Base-by-base conservation (phyloP, 352 stramenopile genomes). In the Blastocystis sp. region DNA sequence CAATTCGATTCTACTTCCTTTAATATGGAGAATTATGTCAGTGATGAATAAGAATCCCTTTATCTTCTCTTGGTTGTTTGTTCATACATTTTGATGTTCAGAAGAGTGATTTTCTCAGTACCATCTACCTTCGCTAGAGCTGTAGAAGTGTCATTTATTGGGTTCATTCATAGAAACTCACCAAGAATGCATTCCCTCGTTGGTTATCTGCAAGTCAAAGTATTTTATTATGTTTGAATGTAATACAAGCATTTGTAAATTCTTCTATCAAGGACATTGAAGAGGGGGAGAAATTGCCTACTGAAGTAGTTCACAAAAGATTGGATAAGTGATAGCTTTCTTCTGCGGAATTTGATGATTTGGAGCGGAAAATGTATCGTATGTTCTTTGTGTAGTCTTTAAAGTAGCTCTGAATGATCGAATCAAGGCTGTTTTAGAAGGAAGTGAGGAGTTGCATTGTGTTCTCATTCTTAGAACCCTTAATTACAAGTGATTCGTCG, bases 361-460 rank as follows among this genome's bases (percentile, higher is more conserved):
- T 52, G 54, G 71, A 66, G 49, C 63, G 65, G 27, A 77, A 77
- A 49, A 32, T 58, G 32, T 83, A 83, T 42, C 42, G 71, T 83
- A 83, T 21, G 43, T 32, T 29, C 1, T 1, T n/a, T 6, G 3
- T 51, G n/a, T 3, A 29, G 12, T 42, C 19, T 49, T 11, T 43
- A 19, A 52, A 51, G 16, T 83, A 83, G 71, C 42, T 14, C 49
- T 83, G 11, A 11, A 83, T 11, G 35, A 59, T 63, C 71, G 71
- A 46, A 46, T 83, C 24, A 14, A 42, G 4, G 27, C 51, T 29
- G n/a, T 83, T 7, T 66, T 57, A 27, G 27, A 27, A 4, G 71
- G 71, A 65, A 80, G 69, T 80, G 43, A 35, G 1, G 9, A 42
- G 46, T 19, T 46, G 27, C 5, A 83, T 51, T 37, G 6, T 46